A percentile compares a stretch with the other conserved stretches of the same genome.
Evolutionary conservation across 352 stramenopile species (phyloP).

Genomic region (Globisporangium carolinianum): DNA sequence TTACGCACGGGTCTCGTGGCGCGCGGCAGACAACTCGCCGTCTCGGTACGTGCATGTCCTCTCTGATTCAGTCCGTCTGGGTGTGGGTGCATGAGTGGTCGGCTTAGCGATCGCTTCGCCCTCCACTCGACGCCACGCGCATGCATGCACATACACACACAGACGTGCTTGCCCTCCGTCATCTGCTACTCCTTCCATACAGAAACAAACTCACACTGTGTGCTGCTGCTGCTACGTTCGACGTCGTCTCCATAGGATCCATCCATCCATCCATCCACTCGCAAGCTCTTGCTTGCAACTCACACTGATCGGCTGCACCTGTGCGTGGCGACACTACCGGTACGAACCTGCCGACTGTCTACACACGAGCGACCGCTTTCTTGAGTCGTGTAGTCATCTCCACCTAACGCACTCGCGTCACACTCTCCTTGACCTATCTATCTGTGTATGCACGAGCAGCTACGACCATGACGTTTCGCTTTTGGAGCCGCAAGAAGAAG

Average conservation of each 20-base stretch:
- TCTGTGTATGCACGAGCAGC: not conserved
- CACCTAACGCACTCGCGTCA: no score
- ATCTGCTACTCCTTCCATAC: no score
- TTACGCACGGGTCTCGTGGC: not conserved
- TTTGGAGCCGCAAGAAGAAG: conserved; percentile 75
- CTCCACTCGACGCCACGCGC: not conserved
- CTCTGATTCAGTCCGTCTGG: not conserved
- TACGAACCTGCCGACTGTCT: no score
- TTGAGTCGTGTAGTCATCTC: no score
- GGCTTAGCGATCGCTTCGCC: not conserved
- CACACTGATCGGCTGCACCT: not conserved
- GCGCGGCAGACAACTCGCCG: not conserved
- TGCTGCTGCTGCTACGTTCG: no score
- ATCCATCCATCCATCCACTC: not conserved
- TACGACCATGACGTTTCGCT: conserved; percentile 57
- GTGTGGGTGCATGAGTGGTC: not conserved
- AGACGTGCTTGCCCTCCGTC: not conserved
- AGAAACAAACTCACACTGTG: no score
- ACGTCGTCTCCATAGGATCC: not conserved
- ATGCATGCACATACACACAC: not conserved
- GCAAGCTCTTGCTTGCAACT: conserved; percentile 1
- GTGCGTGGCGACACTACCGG: not conserved
- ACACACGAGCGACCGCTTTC: no score
- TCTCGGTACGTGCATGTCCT: not conserved
- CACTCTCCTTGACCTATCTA: not conserved